phyloP scores from a whole-genome alignment of 2,329 filamentous ascomycete genomes.

The Aspergillus fischeri region DNA sequence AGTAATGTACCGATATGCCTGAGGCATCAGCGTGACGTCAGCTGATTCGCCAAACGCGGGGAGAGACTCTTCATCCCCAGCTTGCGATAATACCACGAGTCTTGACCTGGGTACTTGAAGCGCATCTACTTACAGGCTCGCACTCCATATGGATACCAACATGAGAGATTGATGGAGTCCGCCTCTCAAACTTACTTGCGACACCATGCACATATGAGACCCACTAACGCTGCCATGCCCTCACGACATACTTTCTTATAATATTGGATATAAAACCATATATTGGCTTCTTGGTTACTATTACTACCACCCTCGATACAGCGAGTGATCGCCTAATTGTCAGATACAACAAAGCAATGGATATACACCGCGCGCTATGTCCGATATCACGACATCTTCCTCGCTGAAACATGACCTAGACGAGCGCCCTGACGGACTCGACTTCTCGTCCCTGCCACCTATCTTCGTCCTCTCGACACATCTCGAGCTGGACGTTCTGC shows the following conservation, averaged over 20 bases:
- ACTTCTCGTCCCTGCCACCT: conserved; percentile 48
- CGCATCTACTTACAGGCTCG: background rate
- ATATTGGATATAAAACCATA: background rate
- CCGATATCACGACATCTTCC: conserved; percentile 17
- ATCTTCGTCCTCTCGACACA: conserved; percentile 73
- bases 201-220: background rate
- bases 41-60: background rate
- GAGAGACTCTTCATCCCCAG: background rate
- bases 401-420: conserved; percentile 7
- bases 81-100: background rate
- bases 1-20: background rate
- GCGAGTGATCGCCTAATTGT: background rate
- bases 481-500: conserved; percentile 59
- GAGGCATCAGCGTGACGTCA: background rate
- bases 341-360: background rate
- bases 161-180: background rate
- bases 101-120: background rate
- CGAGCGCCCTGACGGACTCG: conserved; percentile 3
- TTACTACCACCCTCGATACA: background rate
- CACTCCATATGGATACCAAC: background rate
- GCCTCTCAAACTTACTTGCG: background rate
- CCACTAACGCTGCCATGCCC: background rate
- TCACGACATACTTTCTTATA: background rate
- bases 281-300: background rate
- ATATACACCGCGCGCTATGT: background rate